Base-by-base conservation (phyloP, 192 early-diverging fungal genomes). In the Coemansia sp. region DNA sequence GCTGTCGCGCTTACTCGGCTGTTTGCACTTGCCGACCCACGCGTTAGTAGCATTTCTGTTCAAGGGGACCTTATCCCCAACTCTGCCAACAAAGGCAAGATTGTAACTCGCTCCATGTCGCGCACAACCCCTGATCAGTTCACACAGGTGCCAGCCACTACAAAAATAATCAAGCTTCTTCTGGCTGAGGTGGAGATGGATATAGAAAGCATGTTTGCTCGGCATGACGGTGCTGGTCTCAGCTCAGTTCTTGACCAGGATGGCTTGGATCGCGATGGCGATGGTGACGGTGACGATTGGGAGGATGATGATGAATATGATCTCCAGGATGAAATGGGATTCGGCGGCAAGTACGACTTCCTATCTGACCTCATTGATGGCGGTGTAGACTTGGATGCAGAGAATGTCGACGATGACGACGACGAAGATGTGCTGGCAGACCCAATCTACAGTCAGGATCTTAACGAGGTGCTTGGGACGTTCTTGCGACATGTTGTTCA, bases 111-210 rank as follows among this genome's bases (percentile, higher is more conserved):
- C 27, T 87, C 79, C 23, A 71, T 76, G 57, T 72, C 74, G 43
- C 78, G 65, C 22, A 54, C 45, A 22, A 67, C 66, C 30, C 69
- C 93, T 19, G 90, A 93, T 33, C 85, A 91, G 47, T 94, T 85
- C 71, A 87, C 86, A 3, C 73, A 75, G 22, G 82, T 94, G 18
- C 87, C 91, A 17, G 87, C 93, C 30, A 73, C 87, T 8, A 85
- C 83, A 60, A 98, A 95, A 74, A 93, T 92, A 12, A 67, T 96
- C 51, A 93, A 91, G 70, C 77, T 98, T 7, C 70, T 98, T 15
- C 50, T 94, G 15, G 82, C 80, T n/a, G 93, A 98, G 53, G 66
- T 91, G 24, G 82, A 87, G 23, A 85, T 86, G 69, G 84, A 89
- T 48, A 61, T 78, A 18, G 84, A 89, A 30, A 78, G 83, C 44